Evolutionary conservation across 176 grass and related monocot species (phyloP).

Genomic region (Oryza longistaminata): DNA sequence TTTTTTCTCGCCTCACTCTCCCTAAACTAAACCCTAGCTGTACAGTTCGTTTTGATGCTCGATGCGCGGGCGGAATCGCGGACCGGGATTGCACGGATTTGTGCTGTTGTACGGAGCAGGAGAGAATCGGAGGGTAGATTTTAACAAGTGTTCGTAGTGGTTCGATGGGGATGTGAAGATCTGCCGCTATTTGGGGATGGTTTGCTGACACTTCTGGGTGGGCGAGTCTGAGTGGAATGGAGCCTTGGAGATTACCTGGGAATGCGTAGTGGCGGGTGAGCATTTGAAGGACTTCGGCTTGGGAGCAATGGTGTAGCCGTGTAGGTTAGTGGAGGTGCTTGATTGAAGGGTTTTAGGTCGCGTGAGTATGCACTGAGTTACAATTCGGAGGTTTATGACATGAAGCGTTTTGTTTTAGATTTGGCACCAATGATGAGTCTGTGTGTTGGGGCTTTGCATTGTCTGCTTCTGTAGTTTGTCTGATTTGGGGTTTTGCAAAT

Average conservation of each 20-base stretch:
- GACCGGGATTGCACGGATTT: background rate
- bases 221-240: background rate
- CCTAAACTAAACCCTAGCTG: slow-evolving; percentile 29
- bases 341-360: background rate
- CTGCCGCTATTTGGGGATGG: background rate
- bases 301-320: background rate
- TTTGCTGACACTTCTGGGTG: background rate
- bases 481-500: background rate
- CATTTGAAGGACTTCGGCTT: background rate
- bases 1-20: background rate
- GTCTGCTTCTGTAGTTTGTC: slow-evolving; percentile 19
- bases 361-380: background rate
- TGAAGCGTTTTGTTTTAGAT: background rate
- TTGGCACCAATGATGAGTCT: background rate
- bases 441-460: background rate
- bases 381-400: background rate
- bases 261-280: background rate
- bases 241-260: background rate
- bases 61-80: background rate
- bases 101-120: background rate
- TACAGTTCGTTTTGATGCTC: slow-evolving; percentile 4
- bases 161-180: slow-evolving; percentile 1
- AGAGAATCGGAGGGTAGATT: background rate
- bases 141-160: background rate
- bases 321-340: background rate